Evolutionary conservation across 768 basidiomycete genomes (phyloP).

Genomic region (Suillus hirtellus): DNA sequence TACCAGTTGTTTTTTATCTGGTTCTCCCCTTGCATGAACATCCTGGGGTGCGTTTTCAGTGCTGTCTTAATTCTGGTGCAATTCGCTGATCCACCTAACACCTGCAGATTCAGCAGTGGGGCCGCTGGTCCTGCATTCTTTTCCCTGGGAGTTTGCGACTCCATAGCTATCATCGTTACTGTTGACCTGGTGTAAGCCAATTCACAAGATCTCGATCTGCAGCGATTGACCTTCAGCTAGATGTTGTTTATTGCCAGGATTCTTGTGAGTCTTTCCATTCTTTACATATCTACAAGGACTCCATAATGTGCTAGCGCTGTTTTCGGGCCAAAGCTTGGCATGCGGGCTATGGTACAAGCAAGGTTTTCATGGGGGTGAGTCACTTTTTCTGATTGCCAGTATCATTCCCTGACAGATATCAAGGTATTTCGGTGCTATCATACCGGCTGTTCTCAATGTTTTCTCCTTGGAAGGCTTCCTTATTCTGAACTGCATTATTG

Average conservation of each 20-base stretch:
- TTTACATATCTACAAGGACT: not conserved
- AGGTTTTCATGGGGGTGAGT: not conserved
- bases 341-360: not conserved
- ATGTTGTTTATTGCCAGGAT: not conserved
- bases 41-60: not conserved
- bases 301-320: not conserved
- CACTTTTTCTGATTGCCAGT: not conserved
- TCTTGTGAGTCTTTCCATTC: not conserved
- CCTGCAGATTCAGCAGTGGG: not conserved
- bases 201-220: not conserved
- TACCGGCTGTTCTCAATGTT: not conserved
- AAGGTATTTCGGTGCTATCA: not conserved
- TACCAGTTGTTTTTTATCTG: not conserved
- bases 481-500: not conserved
- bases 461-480: not conserved
- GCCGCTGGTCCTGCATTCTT: not conserved
- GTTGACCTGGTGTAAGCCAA: not conserved
- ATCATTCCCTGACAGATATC: not conserved
- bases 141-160: not conserved
- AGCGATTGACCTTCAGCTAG: not conserved
- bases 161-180: not conserved
- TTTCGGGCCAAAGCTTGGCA: not conserved
- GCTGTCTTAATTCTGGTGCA: not conserved
- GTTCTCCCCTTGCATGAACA: constrained; percentile 1
- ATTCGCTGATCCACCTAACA: not conserved